phyloP scores from a whole-genome alignment of 306 rosid genomes.

The Geum urbanum region DNA sequence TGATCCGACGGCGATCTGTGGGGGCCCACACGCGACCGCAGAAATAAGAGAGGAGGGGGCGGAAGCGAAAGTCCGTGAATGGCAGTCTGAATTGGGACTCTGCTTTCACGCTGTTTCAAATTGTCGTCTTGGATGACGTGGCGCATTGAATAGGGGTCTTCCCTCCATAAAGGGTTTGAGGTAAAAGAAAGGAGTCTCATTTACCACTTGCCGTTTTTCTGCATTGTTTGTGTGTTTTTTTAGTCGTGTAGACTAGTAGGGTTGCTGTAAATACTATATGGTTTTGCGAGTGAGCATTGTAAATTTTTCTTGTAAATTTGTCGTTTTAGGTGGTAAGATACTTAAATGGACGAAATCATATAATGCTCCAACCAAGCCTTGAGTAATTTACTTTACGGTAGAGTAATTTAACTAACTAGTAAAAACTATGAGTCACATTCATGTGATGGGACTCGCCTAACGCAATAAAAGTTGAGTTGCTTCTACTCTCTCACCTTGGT shows the following conservation, averaged over 20 bases:
- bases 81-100: constrained; percentile 28
- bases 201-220: constrained; percentile 14
- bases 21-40: constrained; percentile 23
- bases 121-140: constrained; percentile 46
- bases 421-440: not conserved
- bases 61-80: constrained; percentile 12
- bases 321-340: constrained; percentile 14
- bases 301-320: constrained; percentile 20
- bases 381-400: not conserved
- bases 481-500: not conserved
- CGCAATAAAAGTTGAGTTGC: not conserved
- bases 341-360: not conserved
- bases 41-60: too few species aligned
- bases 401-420: not conserved
- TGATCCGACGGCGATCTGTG: constrained; percentile 22
- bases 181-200: constrained; percentile 8
- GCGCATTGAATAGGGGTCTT: constrained; percentile 50
- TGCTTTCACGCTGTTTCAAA: constrained; percentile 2
- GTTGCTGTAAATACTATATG: constrained; percentile 36
- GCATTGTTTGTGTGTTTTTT: constrained; percentile 5
- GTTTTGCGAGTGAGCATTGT: constrained; percentile 17
- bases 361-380: too few species aligned
- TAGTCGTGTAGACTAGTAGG: not conserved
- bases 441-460: not conserved
- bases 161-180: constrained; percentile 21